These are phyloP conservation scores for Russula olivacea DNA, from an alignment of 768 basidiomycete species.

Conservation along the genomic window DNA sequence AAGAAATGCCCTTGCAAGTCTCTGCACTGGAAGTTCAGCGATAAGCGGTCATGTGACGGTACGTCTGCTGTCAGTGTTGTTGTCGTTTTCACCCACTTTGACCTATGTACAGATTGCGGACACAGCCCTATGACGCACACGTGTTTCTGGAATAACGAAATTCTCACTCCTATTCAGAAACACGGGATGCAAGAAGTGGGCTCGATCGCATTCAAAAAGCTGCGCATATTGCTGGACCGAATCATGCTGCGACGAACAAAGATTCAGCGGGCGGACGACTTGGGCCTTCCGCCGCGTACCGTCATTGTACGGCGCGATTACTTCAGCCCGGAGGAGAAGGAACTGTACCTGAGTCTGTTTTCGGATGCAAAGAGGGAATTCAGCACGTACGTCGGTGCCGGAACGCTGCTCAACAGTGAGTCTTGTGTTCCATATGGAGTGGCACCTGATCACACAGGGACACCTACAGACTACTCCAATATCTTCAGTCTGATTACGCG, in stretches of 20 bases:
- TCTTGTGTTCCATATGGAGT: constrained; percentile 21
- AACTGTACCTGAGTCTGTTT: constrained; percentile 86
- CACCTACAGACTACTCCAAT: constrained; percentile 70
- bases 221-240: constrained; percentile 79
- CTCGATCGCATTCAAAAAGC: constrained; percentile 80
- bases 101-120: constrained; percentile 53
- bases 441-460: background rate
- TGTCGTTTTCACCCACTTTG: constrained; percentile 1
- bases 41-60: constrained; percentile 83
- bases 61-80: constrained; percentile 25
- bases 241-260: constrained; percentile 96
- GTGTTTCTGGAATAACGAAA: constrained; percentile 97
- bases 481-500: constrained; percentile 90
- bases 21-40: constrained; percentile 87
- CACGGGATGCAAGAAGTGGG: constrained; percentile 80
- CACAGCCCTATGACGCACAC: constrained; percentile 87
- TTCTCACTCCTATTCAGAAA: constrained; percentile 93
- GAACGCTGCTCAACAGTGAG: constrained; percentile 89
- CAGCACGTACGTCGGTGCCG: constrained; percentile 81
- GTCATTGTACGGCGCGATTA: constrained; percentile 85
- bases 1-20: constrained; percentile 93
- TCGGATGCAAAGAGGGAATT: constrained; percentile 91
- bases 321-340: constrained; percentile 96
- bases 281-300: constrained; percentile 89
- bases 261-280: constrained; percentile 91